Conservation (phyloP, 306 rosid species). For the Pyrus bretschneideri region DNA sequence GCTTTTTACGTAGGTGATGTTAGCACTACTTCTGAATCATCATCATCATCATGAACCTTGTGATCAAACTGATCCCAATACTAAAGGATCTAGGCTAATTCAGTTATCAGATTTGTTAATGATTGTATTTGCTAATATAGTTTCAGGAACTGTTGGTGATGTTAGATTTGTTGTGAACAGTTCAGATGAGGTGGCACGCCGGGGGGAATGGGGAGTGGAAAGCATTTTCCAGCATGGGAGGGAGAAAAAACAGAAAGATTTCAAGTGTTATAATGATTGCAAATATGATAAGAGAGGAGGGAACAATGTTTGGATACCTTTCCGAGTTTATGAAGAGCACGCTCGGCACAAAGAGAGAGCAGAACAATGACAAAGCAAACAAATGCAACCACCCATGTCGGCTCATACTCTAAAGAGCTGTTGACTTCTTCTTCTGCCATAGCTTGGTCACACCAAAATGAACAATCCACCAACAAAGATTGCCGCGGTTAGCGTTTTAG, state of each 20-base stretch:
- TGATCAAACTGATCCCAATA: neutral
- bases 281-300: neutral
- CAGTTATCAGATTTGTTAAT: neutral
- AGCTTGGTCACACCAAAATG: neutral
- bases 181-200: neutral
- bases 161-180: too few relatives aligned
- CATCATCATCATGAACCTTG: neutral
- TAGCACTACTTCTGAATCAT: neutral
- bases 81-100: neutral
- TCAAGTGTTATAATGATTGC: neutral
- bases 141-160: neutral
- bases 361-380: constrained; percentile 72
- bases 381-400: constrained; percentile 86
- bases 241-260: neutral
- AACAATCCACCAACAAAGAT: neutral
- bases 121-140: neutral
- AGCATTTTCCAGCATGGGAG: neutral
- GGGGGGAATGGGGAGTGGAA: neutral
- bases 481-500: neutral
- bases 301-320: constrained; percentile 32
- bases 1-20: neutral
- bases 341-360: constrained; percentile 63
- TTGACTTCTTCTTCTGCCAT: constrained; percentile 37
- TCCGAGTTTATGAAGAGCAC: constrained; percentile 71
- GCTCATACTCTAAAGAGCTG: constrained; percentile 68